A percentile compares a stretch with the other conserved stretches of the same genome.
Conservation (phyloP, 2,329 filamentous ascomycete genomes). For the Leptodontidium sp. region DNA sequence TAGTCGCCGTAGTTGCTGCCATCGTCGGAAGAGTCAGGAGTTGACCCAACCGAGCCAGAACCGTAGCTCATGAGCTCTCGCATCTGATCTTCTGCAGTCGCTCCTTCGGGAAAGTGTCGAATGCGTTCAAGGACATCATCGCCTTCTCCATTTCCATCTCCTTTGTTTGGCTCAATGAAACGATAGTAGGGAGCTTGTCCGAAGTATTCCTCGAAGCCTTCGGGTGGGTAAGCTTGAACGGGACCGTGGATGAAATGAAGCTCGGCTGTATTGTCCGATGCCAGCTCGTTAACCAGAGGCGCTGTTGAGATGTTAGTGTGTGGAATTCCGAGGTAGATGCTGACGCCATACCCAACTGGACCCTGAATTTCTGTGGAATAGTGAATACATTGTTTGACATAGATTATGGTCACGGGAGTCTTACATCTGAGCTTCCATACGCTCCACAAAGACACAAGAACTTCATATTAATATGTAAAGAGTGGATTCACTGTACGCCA, state of each 20-base stretch:
- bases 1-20: constrained; percentile 22
- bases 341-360: constrained; percentile 57
- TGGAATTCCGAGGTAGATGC: constrained; percentile 3
- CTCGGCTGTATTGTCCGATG: constrained; percentile 54
- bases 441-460: constrained; percentile 66
- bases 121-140: constrained; percentile 43
- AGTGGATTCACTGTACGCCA: constrained; percentile 12
- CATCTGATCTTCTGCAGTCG: constrained; percentile 44
- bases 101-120: constrained; percentile 42
- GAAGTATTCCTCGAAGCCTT: constrained; percentile 65
- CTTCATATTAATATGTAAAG: constrained; percentile 52
- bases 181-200: constrained; percentile 63
- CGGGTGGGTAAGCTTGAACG: constrained; percentile 57
- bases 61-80: constrained; percentile 38
- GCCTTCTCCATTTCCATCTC: constrained; percentile 30
- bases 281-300: constrained; percentile 58
- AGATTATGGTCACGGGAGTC: constrained; percentile 38
- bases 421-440: constrained; percentile 63
- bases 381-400: constrained; percentile 2
- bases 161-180: constrained; percentile 59
- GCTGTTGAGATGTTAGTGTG: constrained; percentile 45
- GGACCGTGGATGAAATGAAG: constrained; percentile 63
- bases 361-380: constrained; percentile 59
- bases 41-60: constrained; percentile 9
- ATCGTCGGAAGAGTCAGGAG: constrained; percentile 26